phyloP scores from a whole-genome alignment of 306 rosid genomes.

The Quercus rubra region DNA sequence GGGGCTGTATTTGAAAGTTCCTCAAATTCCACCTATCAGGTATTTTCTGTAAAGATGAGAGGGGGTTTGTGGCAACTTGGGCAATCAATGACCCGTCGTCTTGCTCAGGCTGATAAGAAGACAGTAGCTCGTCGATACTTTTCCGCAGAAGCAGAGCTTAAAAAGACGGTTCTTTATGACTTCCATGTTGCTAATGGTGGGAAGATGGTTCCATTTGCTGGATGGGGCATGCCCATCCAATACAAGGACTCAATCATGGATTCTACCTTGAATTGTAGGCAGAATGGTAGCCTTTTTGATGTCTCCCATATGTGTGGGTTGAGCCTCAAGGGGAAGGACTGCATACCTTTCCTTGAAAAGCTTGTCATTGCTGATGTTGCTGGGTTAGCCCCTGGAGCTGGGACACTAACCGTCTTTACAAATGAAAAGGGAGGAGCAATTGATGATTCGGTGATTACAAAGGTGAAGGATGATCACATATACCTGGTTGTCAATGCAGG shows the following conservation, averaged over 20 bases:
- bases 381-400: conserved; percentile 69
- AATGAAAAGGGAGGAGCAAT: conserved; percentile 95
- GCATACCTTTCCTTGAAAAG: conserved; percentile 66
- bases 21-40: conserved; percentile 15
- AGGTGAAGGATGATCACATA: conserved; percentile 73
- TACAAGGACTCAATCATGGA: conserved; percentile 95
- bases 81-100: conserved; percentile 78
- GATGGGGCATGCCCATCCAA: conserved; percentile 98
- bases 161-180: conserved; percentile 76
- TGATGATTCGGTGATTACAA: conserved; percentile 89
- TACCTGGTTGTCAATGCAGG: conserved; percentile 97
- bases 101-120: conserved; percentile 76
- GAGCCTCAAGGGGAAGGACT: conserved; percentile 88
- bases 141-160: conserved; percentile 72
- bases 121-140: conserved; percentile 64
- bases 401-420: conserved; percentile 83
- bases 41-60: conserved; percentile 49
- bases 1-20: neutral
- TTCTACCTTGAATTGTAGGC: conserved; percentile 80
- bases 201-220: conserved; percentile 98
- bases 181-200: conserved; percentile 88
- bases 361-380: conserved; percentile 94
- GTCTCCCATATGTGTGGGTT: conserved; percentile 92
- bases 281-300: conserved; percentile 82
- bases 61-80: conserved; percentile 80